Conservation (phyloP, 225 moss, liverwort and hornwort genomes). For the Bryoerythrophyllum caledonicum region DNA sequence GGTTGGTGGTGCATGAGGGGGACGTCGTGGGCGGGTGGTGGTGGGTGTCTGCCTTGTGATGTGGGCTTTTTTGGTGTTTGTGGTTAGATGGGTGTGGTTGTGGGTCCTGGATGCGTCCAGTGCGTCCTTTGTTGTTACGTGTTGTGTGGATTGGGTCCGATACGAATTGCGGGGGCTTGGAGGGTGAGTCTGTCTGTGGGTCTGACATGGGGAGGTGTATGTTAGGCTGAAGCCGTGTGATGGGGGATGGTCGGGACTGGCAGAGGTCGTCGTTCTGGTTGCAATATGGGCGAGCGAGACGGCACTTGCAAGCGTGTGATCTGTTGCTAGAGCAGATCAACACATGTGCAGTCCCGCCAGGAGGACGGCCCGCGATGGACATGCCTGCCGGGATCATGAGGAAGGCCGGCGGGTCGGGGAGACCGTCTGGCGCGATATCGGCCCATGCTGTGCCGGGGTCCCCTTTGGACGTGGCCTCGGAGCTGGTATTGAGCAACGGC, state of each 20-base stretch:
- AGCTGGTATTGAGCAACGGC: slow-evolving; percentile 21
- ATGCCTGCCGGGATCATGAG: slow-evolving; percentile 41
- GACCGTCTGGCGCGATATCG: slow-evolving; percentile 9
- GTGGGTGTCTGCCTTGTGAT: neutral
- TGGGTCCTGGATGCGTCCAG: too few relatives aligned
- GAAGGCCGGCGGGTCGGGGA: slow-evolving; percentile 17
- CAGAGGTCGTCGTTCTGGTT: slow-evolving; percentile 59
- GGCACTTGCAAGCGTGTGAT: slow-evolving; percentile 60
- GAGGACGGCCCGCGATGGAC: slow-evolving; percentile 25
- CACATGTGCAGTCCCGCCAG: slow-evolving; percentile 11
- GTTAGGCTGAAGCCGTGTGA: slow-evolving; percentile 37
- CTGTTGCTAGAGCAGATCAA: slow-evolving; percentile 52
- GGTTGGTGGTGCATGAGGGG: neutral
- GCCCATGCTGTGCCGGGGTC: slow-evolving; percentile 15
- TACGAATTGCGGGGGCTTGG: neutral
- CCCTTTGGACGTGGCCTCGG: slow-evolving; percentile 37
- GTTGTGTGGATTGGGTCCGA: neutral
- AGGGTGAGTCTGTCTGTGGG: too few relatives aligned
- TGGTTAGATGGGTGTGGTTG: neutral
- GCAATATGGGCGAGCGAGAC: slow-evolving; percentile 48
- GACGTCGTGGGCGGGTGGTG: too few relatives aligned
- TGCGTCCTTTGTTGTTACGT: neutral
- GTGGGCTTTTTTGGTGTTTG: neutral
- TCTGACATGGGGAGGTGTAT: neutral
- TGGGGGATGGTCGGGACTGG: slow-evolving; percentile 41